Conservation (phyloP, 2,329 filamentous ascomycete species). For the Curvularia lunata region DNA sequence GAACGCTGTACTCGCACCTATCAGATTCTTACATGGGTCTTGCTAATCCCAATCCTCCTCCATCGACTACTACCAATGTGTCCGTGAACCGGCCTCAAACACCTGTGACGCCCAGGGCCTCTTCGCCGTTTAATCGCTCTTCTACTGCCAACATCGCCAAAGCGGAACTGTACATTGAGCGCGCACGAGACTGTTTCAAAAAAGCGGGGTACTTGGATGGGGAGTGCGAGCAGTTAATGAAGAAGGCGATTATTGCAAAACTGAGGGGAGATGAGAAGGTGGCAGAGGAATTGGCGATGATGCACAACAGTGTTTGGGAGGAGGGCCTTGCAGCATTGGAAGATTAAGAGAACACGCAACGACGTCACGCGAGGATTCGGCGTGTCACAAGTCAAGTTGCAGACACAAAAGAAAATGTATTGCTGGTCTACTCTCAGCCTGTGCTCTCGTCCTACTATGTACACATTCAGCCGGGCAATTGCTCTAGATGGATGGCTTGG, state of each 20-base stretch:
- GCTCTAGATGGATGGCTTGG: slow-evolving; percentile 2
- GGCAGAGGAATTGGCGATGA: slow-evolving; percentile 48
- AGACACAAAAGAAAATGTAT: slow-evolving; percentile 43
- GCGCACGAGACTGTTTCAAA: slow-evolving; percentile 59
- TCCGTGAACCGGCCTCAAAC: not conserved
- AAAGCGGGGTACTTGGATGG: slow-evolving; percentile 71
- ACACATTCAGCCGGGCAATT: slow-evolving; percentile 22
- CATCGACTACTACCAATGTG: not conserved
- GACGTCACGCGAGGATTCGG: not conserved
- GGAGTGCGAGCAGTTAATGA: slow-evolving; percentile 79
- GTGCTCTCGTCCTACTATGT: slow-evolving; percentile 32
- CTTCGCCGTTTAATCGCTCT: slow-evolving; percentile 18
- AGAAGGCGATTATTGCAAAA: slow-evolving; percentile 79
- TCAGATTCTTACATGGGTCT: slow-evolving; percentile 81
- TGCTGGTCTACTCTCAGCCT: slow-evolving; percentile 35
- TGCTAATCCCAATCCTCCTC: slow-evolving; percentile 59
- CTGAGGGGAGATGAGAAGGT: slow-evolving; percentile 57
- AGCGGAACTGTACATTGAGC: slow-evolving; percentile 46
- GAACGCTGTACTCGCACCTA: slow-evolving; percentile 71
- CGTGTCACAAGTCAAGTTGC: slow-evolving; percentile 8
- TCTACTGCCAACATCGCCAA: slow-evolving; percentile 35
- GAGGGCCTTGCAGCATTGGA: slow-evolving; percentile 21
- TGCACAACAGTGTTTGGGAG: slow-evolving; percentile 46
- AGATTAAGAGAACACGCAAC: not conserved
- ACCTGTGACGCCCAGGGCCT: slow-evolving; percentile 3